These are phyloP conservation scores for Metschnikowia sp. DNA, from an alignment of 805 yeast species.

Conservation along the genomic window DNA sequence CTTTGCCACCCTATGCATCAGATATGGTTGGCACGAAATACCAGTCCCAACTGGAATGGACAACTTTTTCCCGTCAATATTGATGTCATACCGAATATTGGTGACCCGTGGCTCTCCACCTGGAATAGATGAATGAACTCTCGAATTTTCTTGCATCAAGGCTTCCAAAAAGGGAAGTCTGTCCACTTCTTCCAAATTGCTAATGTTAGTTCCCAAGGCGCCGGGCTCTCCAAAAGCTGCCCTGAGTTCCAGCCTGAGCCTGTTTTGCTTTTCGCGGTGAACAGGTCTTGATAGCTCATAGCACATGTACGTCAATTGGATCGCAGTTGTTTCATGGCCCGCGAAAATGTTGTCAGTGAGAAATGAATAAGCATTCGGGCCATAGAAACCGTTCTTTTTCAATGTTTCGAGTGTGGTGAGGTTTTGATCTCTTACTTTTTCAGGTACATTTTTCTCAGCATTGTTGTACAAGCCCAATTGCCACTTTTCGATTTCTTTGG, in stretches of 20 bases:
- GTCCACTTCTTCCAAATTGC: slow-evolving; percentile 45
- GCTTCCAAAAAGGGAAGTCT: slow-evolving; percentile 58
- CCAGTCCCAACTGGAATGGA: slow-evolving; percentile 50
- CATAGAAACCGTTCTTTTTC: slow-evolving; percentile 29
- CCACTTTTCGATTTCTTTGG: slow-evolving; percentile 46
- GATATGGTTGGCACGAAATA: slow-evolving; percentile 64
- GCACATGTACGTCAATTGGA: slow-evolving; percentile 48
- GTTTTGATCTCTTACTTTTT: slow-evolving; percentile 16
- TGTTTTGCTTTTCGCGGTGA: slow-evolving; percentile 43
- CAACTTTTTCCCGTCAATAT: slow-evolving; percentile 10
- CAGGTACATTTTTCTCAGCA: slow-evolving; percentile 34
- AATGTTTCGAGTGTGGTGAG: slow-evolving; percentile 34
- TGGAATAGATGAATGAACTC: slow-evolving; percentile 70
- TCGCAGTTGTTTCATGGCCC: slow-evolving; percentile 63
- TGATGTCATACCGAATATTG: slow-evolving; percentile 27
- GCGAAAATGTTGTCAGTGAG: slow-evolving; percentile 66
- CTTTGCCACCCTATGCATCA: slow-evolving; percentile 50
- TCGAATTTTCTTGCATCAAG: slow-evolving; percentile 54
- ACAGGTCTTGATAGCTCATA: slow-evolving; percentile 56
- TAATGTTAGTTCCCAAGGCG: slow-evolving; percentile 18
- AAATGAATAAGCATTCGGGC: slow-evolving; percentile 36
- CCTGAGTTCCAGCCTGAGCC: slow-evolving; percentile 46
- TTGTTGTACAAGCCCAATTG: slow-evolving; percentile 30
- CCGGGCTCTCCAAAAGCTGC: slow-evolving; percentile 31
- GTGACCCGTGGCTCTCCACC: slow-evolving; percentile 64